These are phyloP conservation scores for Leccinum sublutescens DNA, from an alignment of 768 basidiomycete species.

Conservation along the genomic window DNA sequence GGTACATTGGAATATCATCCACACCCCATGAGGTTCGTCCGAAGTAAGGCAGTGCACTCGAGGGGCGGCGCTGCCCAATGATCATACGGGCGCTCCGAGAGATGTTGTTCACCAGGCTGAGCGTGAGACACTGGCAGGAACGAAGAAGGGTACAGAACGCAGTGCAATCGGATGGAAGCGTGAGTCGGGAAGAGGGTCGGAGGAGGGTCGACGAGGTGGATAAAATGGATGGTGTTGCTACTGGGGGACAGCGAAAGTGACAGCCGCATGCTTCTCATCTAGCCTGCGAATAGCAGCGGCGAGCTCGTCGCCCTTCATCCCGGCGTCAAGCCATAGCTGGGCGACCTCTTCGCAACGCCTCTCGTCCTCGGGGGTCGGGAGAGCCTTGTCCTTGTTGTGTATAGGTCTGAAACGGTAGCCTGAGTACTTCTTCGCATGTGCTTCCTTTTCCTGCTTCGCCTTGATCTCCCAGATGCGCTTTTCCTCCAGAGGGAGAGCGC, in stretches of 20 bases:
- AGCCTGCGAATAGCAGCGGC: slow-evolving; percentile 57
- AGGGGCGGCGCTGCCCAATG: slow-evolving; percentile 49
- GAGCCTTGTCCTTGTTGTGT: slow-evolving; percentile 36
- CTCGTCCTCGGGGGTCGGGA: slow-evolving; percentile 26
- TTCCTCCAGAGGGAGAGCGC: too few relatives aligned
- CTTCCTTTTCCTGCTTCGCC: slow-evolving; percentile 72
- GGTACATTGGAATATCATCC: slow-evolving; percentile 26
- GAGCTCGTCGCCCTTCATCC: slow-evolving; percentile 69
- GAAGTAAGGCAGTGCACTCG: slow-evolving; percentile 43
- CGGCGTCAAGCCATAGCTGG: slow-evolving; percentile 58
- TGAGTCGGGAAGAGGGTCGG: slow-evolving; percentile 56
- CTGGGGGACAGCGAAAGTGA: background rate
- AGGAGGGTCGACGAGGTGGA: slow-evolving; percentile 55
- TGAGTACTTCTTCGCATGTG: slow-evolving; percentile 67
- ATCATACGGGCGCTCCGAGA: slow-evolving; percentile 42
- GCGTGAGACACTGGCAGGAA: slow-evolving; percentile 32
- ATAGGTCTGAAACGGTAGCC: slow-evolving; percentile 53
- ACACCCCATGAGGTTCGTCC: slow-evolving; percentile 28
- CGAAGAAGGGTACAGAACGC: slow-evolving; percentile 43
- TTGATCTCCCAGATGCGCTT: slow-evolving; percentile 55
- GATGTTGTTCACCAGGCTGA: slow-evolving; percentile 42
- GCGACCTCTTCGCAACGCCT: slow-evolving; percentile 53
- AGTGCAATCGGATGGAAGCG: slow-evolving; percentile 41
- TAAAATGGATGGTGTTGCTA: slow-evolving; percentile 23
- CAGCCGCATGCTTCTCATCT: slow-evolving; percentile 31